Percentiles rank a stretch among this genome's conserved stretches.
Evolutionary conservation across 2,329 filamentous ascomycete genomes (phyloP).

Genomic region (Ophiosphaerella narmari): DNA sequence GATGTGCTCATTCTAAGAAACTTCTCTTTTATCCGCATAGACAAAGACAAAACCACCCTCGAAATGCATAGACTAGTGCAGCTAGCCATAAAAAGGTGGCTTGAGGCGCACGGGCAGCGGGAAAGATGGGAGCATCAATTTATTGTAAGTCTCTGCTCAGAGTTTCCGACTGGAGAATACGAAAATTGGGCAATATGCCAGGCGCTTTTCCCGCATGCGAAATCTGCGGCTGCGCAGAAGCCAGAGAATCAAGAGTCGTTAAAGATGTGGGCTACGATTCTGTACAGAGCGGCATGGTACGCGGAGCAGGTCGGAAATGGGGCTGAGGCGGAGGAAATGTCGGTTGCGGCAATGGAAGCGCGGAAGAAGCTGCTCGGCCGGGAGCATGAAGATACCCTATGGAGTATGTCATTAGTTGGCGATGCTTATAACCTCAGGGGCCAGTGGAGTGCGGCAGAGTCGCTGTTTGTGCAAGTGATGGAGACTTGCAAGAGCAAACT

Average conservation of each 20-base stretch:
- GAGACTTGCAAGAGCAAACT: too few species aligned
- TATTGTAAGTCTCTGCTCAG: slow-evolving; percentile 4
- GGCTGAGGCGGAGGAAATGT: neutral
- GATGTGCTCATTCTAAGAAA: slow-evolving; percentile 43
- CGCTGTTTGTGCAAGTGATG: too few species aligned
- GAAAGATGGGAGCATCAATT: slow-evolving; percentile 31
- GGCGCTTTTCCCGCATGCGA: slow-evolving; percentile 9
- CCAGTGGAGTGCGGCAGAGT: too few species aligned
- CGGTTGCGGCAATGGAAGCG: too few species aligned
- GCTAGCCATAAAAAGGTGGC: slow-evolving; percentile 29
- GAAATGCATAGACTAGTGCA: slow-evolving; percentile 54
- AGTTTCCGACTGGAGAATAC: slow-evolving; percentile 8
- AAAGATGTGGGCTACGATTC: slow-evolving; percentile 5
- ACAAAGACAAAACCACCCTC: slow-evolving; percentile 31
- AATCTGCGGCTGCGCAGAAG: neutral
- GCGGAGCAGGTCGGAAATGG: slow-evolving; percentile 1
- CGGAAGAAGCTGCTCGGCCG: too few species aligned
- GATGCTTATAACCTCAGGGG: too few species aligned
- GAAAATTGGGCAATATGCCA: slow-evolving; percentile 6
- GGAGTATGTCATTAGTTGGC: too few species aligned
- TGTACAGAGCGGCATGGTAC: slow-evolving; percentile 11
- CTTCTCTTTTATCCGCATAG: slow-evolving; percentile 45
- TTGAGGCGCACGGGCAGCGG: slow-evolving; percentile 12
- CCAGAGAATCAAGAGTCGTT: neutral
- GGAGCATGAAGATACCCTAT: too few species aligned